Evolutionary conservation across 352 stramenopile species (phyloP).

Genomic region (Globisporangium okanoganense): DNA sequence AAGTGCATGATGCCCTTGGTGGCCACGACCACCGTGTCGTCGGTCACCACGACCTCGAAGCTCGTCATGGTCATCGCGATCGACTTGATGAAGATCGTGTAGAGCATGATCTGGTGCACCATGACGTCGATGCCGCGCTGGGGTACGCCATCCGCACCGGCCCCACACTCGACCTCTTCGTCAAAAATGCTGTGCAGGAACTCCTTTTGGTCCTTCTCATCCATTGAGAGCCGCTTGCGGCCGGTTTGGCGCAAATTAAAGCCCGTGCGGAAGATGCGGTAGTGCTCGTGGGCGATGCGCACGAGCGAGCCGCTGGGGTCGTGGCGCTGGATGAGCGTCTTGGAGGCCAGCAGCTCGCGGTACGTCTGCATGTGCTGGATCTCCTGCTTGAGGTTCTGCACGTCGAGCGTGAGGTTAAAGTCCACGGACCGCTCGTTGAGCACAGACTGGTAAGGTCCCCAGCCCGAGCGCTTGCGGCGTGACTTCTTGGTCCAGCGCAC

Average conservation of each 20-base stretch:
- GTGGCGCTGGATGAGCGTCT: slow-evolving; percentile 20
- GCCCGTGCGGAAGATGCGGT: slow-evolving; percentile 23
- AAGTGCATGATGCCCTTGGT: slow-evolving; percentile 29
- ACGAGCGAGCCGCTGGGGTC: slow-evolving; percentile 24
- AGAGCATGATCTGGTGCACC: slow-evolving; percentile 37
- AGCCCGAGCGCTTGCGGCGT: slow-evolving; percentile 7
- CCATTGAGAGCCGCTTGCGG: slow-evolving; percentile 17
- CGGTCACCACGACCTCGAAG: slow-evolving; percentile 29
- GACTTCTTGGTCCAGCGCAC: slow-evolving; percentile 12
- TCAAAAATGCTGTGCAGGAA: slow-evolving; percentile 41
- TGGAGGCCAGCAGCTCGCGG: slow-evolving; percentile 25
- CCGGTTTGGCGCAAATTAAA: slow-evolving; percentile 10
- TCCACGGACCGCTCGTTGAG: slow-evolving; percentile 25
- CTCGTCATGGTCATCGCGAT: slow-evolving; percentile 25
- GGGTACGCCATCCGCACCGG: slow-evolving; percentile 19
- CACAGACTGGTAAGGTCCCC: slow-evolving; percentile 17
- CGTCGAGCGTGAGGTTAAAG: slow-evolving; percentile 35
- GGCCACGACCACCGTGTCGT: slow-evolving; percentile 33
- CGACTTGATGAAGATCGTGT: slow-evolving; percentile 40
- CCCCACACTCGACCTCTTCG: slow-evolving; percentile 22
- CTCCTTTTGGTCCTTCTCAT: slow-evolving; percentile 22
- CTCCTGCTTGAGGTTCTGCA: slow-evolving; percentile 36
- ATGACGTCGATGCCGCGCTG: slow-evolving; percentile 31
- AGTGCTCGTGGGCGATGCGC: slow-evolving; percentile 23
- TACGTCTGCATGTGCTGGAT: slow-evolving; percentile 25